Percentiles rank a stretch among this genome's conserved stretches.
These are phyloP conservation scores for Quercus engelmannii DNA, from an alignment of 306 rosid genomes.

Conservation along the genomic window DNA sequence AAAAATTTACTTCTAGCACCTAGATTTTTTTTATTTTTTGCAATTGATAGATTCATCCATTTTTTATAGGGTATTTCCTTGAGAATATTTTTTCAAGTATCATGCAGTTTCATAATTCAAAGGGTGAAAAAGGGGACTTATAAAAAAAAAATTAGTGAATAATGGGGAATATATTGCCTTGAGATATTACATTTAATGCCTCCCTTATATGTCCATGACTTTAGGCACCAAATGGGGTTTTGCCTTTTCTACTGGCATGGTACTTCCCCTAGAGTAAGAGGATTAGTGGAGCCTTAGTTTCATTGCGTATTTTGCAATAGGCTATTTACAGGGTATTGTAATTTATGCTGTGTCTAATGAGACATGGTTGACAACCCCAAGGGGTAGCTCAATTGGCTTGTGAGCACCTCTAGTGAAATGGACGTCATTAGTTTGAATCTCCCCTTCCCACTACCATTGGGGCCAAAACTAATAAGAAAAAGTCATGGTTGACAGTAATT, in stretches of 20 bases:
- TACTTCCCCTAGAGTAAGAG: background rate
- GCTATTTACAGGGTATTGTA: background rate
- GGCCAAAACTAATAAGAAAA: no score
- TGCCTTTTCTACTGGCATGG: background rate
- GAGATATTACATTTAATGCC: background rate
- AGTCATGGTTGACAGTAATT: background rate
- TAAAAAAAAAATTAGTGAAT: no score
- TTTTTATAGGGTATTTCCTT: conserved; percentile 7
- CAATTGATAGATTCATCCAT: conserved; percentile 12
- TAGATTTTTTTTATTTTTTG: conserved; percentile 6
- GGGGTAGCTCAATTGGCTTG: no score
- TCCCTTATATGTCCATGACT: background rate
- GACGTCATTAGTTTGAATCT: no score
- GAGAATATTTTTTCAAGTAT: background rate
- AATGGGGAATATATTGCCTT: no score
- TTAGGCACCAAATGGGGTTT: background rate
- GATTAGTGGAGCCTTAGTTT: background rate
- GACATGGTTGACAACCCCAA: background rate
- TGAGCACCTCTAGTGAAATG: no score
- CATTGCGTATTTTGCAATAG: background rate
- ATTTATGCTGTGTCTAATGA: background rate
- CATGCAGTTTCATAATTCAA: background rate
- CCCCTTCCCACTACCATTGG: no score
- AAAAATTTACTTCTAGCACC: conserved; percentile 15
- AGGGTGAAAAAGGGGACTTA: background rate